Evolutionary conservation across 2,329 filamentous ascomycete species (phyloP).

Genomic region (Esteya vermicola): DNA sequence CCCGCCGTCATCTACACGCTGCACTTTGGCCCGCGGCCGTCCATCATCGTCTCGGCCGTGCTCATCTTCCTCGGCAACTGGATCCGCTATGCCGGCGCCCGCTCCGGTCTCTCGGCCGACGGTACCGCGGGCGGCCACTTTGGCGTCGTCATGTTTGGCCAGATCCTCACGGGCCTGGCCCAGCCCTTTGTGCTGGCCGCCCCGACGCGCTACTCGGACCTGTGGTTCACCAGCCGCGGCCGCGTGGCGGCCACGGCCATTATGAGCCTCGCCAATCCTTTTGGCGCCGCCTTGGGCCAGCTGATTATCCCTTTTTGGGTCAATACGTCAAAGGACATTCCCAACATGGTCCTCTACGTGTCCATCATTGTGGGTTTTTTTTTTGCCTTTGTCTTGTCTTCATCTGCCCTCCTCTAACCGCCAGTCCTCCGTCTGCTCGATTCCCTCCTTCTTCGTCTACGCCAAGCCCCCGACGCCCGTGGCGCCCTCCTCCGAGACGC

Average conservation of each 20-base stretch:
- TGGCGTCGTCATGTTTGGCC: constrained; percentile 73
- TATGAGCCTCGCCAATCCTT: constrained; percentile 72
- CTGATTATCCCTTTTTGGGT: constrained; percentile 72
- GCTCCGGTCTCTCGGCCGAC: constrained; percentile 16
- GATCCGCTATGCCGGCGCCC: constrained; percentile 67
- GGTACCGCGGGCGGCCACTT: constrained; percentile 40
- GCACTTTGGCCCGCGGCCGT: constrained; percentile 63
- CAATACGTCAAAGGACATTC: constrained; percentile 46
- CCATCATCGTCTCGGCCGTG: constrained; percentile 58
- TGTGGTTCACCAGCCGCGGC: constrained; percentile 83
- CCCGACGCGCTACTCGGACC: constrained; percentile 78
- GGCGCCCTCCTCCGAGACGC: constrained; percentile 49
- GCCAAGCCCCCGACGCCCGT: constrained; percentile 62
- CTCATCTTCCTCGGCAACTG: constrained; percentile 77
- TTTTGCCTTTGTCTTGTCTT: not conserved
- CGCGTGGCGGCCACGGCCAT: constrained; percentile 79
- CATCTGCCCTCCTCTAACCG: constrained; percentile 2
- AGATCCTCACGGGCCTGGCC: constrained; percentile 75
- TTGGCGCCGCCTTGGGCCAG: constrained; percentile 80
- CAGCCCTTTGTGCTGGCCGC: constrained; percentile 88
- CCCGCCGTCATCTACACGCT: constrained; percentile 65
- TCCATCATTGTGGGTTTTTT: constrained; percentile 55
- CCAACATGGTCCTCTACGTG: constrained; percentile 72
- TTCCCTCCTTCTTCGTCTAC: constrained; percentile 75
- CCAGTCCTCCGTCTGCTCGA: constrained; percentile 43